Evolutionary conservation across 257 asterid species (phyloP).

Genomic region (Catharanthus roseus): DNA sequence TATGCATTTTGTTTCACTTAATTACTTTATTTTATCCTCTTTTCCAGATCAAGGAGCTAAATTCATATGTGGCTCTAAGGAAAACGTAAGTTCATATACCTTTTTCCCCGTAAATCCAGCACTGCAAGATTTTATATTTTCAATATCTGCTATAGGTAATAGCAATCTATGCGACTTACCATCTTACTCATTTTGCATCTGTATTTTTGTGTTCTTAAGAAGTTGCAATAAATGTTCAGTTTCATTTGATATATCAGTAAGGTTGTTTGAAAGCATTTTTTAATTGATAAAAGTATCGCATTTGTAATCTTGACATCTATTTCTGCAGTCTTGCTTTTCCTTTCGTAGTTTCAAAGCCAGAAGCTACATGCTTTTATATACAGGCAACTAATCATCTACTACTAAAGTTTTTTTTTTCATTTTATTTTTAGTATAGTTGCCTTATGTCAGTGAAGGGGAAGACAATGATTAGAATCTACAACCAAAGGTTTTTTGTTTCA

Average conservation of each 20-base stretch:
- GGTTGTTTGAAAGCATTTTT: background rate
- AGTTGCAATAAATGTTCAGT: background rate
- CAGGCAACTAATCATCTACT: background rate
- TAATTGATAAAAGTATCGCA: background rate
- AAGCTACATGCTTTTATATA: background rate
- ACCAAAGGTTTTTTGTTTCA: too few species aligned
- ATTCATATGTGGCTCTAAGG: slow-evolving; percentile 90
- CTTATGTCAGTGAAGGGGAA: too few species aligned
- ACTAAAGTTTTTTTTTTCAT: too few species aligned
- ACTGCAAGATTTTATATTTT: background rate
- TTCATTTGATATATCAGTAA: background rate
- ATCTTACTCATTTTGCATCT: background rate
- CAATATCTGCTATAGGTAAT: background rate
- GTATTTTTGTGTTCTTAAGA: background rate
- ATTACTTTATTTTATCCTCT: background rate
- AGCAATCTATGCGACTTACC: too few species aligned
- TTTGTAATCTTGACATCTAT: background rate
- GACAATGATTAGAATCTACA: too few species aligned
- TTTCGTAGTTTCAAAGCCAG: background rate
- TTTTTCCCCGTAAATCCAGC: background rate
- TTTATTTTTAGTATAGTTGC: too few species aligned
- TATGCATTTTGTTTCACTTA: background rate
- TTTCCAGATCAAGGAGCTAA: slow-evolving; percentile 92
- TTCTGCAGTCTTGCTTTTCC: background rate
- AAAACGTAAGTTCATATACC: slow-evolving; percentile 65